Evolutionary conservation across 352 stramenopile genomes (phyloP).

Genomic region (Phytophthora pistaciae): DNA sequence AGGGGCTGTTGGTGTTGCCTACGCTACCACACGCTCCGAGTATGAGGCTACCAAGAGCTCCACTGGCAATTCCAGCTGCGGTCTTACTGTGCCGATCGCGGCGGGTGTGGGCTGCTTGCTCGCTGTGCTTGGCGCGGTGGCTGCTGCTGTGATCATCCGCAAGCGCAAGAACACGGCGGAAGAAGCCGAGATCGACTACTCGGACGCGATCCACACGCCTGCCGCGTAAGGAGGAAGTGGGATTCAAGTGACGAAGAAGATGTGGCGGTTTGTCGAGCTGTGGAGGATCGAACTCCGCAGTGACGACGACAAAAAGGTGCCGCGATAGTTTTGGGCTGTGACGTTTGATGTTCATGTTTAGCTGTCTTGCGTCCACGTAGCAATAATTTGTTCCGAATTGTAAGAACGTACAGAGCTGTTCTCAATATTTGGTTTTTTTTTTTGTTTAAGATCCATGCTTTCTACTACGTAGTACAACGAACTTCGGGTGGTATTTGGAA

Average conservation of each 20-base stretch:
- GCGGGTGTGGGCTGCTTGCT: constrained; percentile 45
- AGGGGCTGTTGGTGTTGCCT: constrained; percentile 36
- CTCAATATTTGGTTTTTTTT: too few species aligned
- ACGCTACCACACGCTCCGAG: constrained; percentile 35
- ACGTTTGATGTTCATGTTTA: constrained; percentile 16
- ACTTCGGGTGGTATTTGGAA: too few species aligned
- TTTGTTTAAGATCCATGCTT: too few species aligned
- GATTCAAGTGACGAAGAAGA: constrained; percentile 14
- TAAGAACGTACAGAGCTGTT: background rate
- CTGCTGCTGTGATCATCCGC: constrained; percentile 45
- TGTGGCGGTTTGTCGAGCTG: constrained; percentile 1
- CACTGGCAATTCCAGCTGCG: constrained; percentile 15
- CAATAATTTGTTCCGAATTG: background rate
- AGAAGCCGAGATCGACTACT: constrained; percentile 38
- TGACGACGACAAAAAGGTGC: constrained; percentile 4
- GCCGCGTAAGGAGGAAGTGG: constrained; percentile 11
- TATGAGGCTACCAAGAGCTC: constrained; percentile 30
- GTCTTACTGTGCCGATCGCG: constrained; percentile 36
- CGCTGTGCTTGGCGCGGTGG: constrained; percentile 49
- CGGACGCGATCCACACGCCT: constrained; percentile 25
- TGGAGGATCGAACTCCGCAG: constrained; percentile 28
- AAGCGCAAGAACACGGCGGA: constrained; percentile 43
- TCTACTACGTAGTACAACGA: too few species aligned
- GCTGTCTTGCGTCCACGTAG: constrained; percentile 10
- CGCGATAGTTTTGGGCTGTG: constrained; percentile 2